Evolutionary conservation across 1,284 basidiomycete genomes (phyloP).

Genomic region (Leccinum angustisporum): DNA sequence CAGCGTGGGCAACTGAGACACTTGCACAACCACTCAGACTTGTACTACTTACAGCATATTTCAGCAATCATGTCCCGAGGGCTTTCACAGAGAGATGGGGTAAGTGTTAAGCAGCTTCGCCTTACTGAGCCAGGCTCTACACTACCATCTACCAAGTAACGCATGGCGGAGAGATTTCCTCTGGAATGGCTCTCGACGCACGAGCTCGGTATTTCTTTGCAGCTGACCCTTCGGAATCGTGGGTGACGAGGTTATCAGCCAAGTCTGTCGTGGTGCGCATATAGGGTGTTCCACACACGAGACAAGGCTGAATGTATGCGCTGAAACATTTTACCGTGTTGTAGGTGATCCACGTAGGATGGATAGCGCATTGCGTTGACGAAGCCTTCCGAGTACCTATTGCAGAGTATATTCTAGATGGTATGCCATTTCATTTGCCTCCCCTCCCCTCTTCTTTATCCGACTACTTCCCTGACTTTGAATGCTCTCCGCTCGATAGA

Average conservation of each 20-base stretch:
- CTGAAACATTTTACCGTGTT: neutral
- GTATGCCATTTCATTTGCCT: constrained; percentile 29
- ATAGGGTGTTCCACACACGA: constrained; percentile 1
- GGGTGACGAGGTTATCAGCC: constrained; percentile 25
- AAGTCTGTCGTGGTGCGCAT: constrained; percentile 32
- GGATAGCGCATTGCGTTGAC: constrained; percentile 45
- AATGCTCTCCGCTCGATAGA: constrained; percentile 13
- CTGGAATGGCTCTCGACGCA: constrained; percentile 9
- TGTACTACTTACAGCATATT: constrained; percentile 31
- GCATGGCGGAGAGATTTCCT: constrained; percentile 27
- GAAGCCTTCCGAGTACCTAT: constrained; percentile 45
- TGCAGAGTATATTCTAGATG: constrained; percentile 46
- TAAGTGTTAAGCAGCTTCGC: constrained; percentile 7
- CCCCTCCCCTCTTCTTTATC: neutral
- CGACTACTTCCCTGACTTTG: constrained; percentile 3
- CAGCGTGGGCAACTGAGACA: neutral
- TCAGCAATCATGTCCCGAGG: constrained; percentile 27
- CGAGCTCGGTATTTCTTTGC: constrained; percentile 33
- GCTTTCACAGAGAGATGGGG: constrained; percentile 26
- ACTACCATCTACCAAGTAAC: constrained; percentile 14
- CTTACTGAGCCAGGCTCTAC: neutral
- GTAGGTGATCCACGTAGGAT: constrained; percentile 45
- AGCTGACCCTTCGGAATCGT: constrained; percentile 25
- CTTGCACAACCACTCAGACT: neutral
- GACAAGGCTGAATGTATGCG: constrained; percentile 10